Evolutionary conservation across 352 stramenopile species (phyloP), one percentile per base, ranked within the genome.

Genomic region (Pythium rishiriense): DNA sequence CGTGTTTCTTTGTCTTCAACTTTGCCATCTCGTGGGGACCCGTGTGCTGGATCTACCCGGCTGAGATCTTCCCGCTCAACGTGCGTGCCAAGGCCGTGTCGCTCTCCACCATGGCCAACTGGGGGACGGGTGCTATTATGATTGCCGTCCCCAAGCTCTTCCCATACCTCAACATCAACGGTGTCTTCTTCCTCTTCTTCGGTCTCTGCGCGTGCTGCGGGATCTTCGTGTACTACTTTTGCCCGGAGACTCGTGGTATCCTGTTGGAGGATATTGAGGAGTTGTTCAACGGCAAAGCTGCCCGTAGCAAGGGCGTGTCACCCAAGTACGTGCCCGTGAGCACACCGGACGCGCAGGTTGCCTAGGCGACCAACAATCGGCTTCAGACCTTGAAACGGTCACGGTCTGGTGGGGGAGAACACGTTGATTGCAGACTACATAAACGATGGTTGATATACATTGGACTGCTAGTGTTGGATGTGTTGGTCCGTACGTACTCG

Each of bases 1-100:
- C 66, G 19, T 64, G 64, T 8, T 72, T 86, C 55, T 81, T 76
- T 33, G 58, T 86, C 8, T 83, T 83, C 63, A 78, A 79, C 60
- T 85, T 83, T 51, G 74, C 74, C 17, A 82, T 81, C 45, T 82
- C 73, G 5, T 87, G 77, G 80, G 78, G 78, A 0, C 76, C 76
- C 24, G 58, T 86, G 10, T 75, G 76, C 51, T 89, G 80, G 80
- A 79, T 86, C 24, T 85, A 87, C 46, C 76, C 80, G 1, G 56
- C 76, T 9, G 80, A 89, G 63, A 83, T 85, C 62, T 88, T 87
- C 58, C 73, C 76, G 17, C 50, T 89, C 39, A 66, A 74, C 58
- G 63, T 77, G 15, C 78, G 80, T n/a, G 68, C 68, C 49, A 77
- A 72, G 29, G 76, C 74, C 3, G 69, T 85, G 28, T 76, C 78